Conservation (phyloP, 2,329 filamentous ascomycete genomes). For the Botryosphaeria dothidea region DNA sequence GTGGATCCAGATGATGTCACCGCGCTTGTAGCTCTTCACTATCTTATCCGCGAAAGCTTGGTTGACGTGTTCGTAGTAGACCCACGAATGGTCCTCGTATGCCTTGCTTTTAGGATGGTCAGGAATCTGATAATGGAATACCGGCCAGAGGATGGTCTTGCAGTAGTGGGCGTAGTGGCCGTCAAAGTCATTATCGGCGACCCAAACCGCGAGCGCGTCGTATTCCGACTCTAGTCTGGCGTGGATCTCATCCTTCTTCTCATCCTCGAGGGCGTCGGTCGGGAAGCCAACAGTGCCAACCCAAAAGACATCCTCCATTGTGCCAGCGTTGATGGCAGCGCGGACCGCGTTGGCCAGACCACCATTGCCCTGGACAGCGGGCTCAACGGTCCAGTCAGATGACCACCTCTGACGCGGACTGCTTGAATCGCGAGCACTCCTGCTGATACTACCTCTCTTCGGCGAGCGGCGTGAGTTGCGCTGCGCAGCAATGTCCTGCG, state of each 20-base stretch:
- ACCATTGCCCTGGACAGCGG: constrained; percentile 88
- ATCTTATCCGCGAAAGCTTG: constrained; percentile 91
- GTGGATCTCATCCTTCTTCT: constrained; percentile 79
- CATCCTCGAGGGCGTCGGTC: constrained; percentile 77
- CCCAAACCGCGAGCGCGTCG: constrained; percentile 80
- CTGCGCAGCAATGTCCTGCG: constrained; percentile 38
- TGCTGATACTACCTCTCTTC: constrained; percentile 21
- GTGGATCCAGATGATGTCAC: constrained; percentile 91
- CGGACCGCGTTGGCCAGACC: constrained; percentile 86
- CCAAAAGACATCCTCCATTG: constrained; percentile 77
- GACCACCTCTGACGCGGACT: constrained; percentile 61
- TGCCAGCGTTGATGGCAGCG: constrained; percentile 70
- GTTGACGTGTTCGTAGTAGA: constrained; percentile 90
- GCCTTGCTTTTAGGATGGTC: constrained; percentile 98
- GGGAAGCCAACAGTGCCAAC: constrained; percentile 93
- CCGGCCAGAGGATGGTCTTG: constrained; percentile 97
- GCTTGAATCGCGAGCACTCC: constrained; percentile 24
- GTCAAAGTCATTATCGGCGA: constrained; percentile 88
- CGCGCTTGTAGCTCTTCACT: constrained; percentile 87
- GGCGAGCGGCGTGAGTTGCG: constrained; percentile 25
- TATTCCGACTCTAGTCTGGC: constrained; percentile 78
- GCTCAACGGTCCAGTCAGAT: constrained; percentile 80
- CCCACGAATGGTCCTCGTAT: constrained; percentile 95
- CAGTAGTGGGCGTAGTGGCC: constrained; percentile 95
- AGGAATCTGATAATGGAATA: constrained; percentile 97